These are phyloP conservation scores for Copromyces sp. DNA, from an alignment of 495 filamentous ascomycete genomes.

Conservation along the genomic window DNA sequence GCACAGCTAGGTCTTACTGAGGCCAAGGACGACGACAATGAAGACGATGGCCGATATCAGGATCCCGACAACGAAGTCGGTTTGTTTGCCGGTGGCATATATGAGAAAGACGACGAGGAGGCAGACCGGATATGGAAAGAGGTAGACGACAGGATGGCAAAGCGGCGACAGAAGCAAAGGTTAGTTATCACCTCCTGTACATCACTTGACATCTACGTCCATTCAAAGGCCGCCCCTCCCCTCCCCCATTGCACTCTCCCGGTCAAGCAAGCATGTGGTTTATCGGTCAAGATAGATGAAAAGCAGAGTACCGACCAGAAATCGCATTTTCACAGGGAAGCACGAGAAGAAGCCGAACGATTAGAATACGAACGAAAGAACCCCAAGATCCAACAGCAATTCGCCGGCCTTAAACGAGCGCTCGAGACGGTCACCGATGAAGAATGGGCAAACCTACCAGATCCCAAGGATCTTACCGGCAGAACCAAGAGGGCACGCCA, in stretches of 20 bases:
- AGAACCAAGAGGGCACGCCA: constrained; percentile 80
- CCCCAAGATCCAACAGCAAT: constrained; percentile 97
- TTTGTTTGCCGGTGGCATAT: constrained; percentile 85
- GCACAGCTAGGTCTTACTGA: constrained; percentile 63
- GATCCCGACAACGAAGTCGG: constrained; percentile 97
- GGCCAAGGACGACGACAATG: constrained; percentile 76
- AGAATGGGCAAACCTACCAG: constrained; percentile 91
- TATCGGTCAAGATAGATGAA: constrained; percentile 58
- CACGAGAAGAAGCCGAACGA: constrained; percentile 79
- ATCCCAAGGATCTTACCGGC: constrained; percentile 92
- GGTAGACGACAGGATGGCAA: constrained; percentile 95
- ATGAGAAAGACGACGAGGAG: constrained; percentile 94
- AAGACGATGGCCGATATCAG: constrained; percentile 79
- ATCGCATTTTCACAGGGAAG: constrained; percentile 73
- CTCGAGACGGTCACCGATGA: constrained; percentile 85
- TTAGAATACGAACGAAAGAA: constrained; percentile 95
- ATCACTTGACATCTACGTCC: neutral
- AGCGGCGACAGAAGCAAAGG: constrained; percentile 76
- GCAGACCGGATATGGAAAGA: constrained; percentile 91
- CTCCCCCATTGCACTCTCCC: constrained; percentile 6
- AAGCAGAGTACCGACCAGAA: constrained; percentile 70
- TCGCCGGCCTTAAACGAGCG: constrained; percentile 88
- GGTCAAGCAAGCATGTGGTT: constrained; percentile 48
- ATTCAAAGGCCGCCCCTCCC: constrained; percentile 10
- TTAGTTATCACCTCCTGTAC: constrained; percentile 46